A percentile compares a stretch with the other conserved stretches of the same genome.
Conservation (phyloP, 495 filamentous ascomycete genomes). For the Pseudoneurospora amorphoporcata region DNA sequence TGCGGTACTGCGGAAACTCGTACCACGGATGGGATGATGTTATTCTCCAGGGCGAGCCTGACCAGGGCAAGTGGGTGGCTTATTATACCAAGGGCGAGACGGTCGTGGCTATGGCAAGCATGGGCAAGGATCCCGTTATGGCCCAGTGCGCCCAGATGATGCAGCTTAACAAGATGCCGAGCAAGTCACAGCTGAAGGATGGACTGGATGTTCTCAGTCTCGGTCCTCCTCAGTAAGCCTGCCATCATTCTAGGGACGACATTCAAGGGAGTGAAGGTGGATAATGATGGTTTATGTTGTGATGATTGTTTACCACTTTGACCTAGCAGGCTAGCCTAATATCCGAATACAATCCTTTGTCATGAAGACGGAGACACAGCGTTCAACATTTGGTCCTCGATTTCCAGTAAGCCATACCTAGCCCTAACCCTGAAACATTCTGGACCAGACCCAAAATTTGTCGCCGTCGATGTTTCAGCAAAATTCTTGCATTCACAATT, state of each 20-base stretch:
- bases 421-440: background rate
- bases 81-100: constrained; percentile 82
- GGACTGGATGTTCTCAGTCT: constrained; percentile 64
- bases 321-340: background rate
- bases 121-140: constrained; percentile 87
- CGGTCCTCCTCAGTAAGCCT: constrained; percentile 25
- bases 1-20: constrained; percentile 88
- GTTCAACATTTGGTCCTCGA: background rate
- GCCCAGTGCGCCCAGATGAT: constrained; percentile 75
- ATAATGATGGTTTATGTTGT: background rate
- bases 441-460: background rate
- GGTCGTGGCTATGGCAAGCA: constrained; percentile 85
- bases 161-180: constrained; percentile 70
- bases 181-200: constrained; percentile 60
- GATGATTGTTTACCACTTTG: background rate
- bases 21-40: constrained; percentile 73
- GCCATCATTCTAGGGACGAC: too few species aligned
- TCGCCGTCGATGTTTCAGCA: background rate
- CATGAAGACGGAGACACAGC: background rate
- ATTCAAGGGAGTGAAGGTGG: too few species aligned
- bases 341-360: background rate
- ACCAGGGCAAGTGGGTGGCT: constrained; percentile 75
- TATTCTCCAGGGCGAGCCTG: constrained; percentile 62
- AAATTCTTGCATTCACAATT: background rate
- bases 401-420: background rate